These are phyloP conservation scores for Periconia sp. DNA, from an alignment of 2,329 filamentous ascomycete species.

Conservation along the genomic window DNA sequence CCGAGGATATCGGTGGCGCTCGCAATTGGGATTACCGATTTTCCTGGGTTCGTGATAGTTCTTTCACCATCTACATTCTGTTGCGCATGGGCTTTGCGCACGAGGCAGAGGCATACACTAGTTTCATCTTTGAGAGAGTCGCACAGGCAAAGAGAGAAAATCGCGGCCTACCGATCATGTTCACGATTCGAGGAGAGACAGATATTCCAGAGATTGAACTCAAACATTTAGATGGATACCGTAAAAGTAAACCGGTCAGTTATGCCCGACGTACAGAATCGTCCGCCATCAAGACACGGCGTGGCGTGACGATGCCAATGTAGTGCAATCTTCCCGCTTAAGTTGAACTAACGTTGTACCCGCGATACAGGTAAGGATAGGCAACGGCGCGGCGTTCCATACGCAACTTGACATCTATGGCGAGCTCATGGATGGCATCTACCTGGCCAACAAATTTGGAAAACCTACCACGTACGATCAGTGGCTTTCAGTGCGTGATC, in stretches of 20 bases:
- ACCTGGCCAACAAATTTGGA: constrained; percentile 77
- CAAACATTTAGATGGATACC: constrained; percentile 71
- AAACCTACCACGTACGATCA: constrained; percentile 75
- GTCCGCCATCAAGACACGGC: no score
- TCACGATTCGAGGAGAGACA: constrained; percentile 73
- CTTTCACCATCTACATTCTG: constrained; percentile 76
- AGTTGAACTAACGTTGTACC: no score
- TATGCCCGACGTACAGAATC: no score
- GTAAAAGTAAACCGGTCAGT: constrained; percentile 66
- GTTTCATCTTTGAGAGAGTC: constrained; percentile 74
- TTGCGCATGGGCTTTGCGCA: constrained; percentile 73
- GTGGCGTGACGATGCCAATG: no score
- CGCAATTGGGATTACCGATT: constrained; percentile 64
- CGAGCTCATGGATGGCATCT: constrained; percentile 75
- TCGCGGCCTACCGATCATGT: constrained; percentile 75
- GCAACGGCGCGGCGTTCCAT: constrained; percentile 76
- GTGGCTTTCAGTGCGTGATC: constrained; percentile 70
- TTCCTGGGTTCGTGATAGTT: constrained; percentile 76
- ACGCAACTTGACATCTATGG: constrained; percentile 80
- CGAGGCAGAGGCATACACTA: constrained; percentile 77
- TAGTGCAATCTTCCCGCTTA: no score
- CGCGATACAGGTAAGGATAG: constrained; percentile 55
- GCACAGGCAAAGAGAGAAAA: constrained; percentile 61
- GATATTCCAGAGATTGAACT: constrained; percentile 73
- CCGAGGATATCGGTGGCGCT: constrained; percentile 57